Evolutionary conservation across 331 rosid genomes (phyloP).

Genomic region (Stylosanthes scabra): DNA sequence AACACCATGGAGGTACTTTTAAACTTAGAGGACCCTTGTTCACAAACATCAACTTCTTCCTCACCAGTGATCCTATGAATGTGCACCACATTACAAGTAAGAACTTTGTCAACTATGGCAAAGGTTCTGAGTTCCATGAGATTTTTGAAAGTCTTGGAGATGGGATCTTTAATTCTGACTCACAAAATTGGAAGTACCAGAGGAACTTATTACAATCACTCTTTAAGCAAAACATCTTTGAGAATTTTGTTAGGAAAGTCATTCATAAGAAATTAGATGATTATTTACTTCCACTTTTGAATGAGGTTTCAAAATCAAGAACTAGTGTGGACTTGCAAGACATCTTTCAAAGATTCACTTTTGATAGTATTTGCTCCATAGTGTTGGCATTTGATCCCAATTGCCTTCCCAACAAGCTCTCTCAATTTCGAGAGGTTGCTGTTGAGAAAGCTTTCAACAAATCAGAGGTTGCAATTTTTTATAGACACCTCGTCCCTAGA

Average conservation of each 20-base stretch:
- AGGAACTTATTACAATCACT: constrained; percentile 18
- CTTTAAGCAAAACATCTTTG: not conserved
- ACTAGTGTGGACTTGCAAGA: no score
- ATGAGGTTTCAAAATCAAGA: not conserved
- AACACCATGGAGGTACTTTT: constrained; percentile 32
- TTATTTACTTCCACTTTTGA: constrained; percentile 46
- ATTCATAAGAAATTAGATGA: constrained; percentile 25
- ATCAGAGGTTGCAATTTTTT: not conserved
- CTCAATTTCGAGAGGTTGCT: not conserved
- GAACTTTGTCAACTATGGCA: no score
- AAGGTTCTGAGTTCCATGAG: constrained; percentile 23
- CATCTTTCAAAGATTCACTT: no score
- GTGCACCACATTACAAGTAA: no score
- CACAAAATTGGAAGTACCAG: constrained; percentile 45
- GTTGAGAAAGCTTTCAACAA: constrained; percentile 21
- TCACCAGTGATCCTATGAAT: not conserved
- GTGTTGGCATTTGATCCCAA: no score
- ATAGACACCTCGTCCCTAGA: constrained; percentile 39
- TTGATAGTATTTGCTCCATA: no score
- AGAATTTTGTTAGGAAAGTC: constrained; percentile 10
- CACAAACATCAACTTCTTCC: constrained; percentile 20
- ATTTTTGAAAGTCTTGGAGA: constrained; percentile 56
- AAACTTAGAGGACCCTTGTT: constrained; percentile 48
- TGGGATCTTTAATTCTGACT: constrained; percentile 55
- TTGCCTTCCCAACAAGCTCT: no score